phyloP scores from a whole-genome alignment of 2,329 filamentous ascomycete genomes.

The Sporothrix curviconia region DNA sequence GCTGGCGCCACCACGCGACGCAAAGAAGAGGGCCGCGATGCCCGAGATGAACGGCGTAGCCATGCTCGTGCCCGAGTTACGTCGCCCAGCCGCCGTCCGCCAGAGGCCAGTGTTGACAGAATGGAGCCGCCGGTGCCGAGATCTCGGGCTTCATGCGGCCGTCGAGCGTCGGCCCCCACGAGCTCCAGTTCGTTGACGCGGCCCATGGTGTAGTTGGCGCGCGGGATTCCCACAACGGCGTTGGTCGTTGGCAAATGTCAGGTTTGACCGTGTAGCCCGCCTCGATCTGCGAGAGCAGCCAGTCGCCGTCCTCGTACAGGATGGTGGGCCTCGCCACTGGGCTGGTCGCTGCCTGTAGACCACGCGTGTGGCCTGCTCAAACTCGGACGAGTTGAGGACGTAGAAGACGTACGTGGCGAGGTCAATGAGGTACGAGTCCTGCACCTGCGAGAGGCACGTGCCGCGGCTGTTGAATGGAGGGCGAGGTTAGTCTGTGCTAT shows the following conservation, averaged over 20 bases:
- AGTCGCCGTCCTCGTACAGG: slow-evolving; percentile 8
- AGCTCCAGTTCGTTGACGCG: slow-evolving; percentile 18
- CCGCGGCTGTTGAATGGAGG: no score
- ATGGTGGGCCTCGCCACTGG: slow-evolving; percentile 22
- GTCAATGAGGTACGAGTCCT: not conserved
- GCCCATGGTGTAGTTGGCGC: not conserved
- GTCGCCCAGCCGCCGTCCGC: slow-evolving; percentile 34
- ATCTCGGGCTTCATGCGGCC: slow-evolving; percentile 42
- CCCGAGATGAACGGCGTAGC: slow-evolving; percentile 23
- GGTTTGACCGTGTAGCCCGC: not conserved
- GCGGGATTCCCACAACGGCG: not conserved
- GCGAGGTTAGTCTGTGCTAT: no score
- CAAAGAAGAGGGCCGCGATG: slow-evolving; percentile 8
- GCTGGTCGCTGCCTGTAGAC: slow-evolving; percentile 3
- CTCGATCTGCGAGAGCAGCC: slow-evolving; percentile 5
- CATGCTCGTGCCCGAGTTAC: slow-evolving; percentile 50
- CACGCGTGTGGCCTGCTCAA: not conserved
- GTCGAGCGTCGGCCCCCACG: slow-evolving; percentile 44
- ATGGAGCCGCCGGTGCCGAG: slow-evolving; percentile 41
- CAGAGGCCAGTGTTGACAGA: slow-evolving; percentile 43
- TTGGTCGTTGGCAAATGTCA: slow-evolving; percentile 8
- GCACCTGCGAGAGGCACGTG: not conserved
- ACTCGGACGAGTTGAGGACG: slow-evolving; percentile 3
- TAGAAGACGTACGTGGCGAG: slow-evolving; percentile 3
- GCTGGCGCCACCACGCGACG: not conserved